Evolutionary conservation across 441 rosid genomes (phyloP).

Genomic region (Adansonia grandidieri): DNA sequence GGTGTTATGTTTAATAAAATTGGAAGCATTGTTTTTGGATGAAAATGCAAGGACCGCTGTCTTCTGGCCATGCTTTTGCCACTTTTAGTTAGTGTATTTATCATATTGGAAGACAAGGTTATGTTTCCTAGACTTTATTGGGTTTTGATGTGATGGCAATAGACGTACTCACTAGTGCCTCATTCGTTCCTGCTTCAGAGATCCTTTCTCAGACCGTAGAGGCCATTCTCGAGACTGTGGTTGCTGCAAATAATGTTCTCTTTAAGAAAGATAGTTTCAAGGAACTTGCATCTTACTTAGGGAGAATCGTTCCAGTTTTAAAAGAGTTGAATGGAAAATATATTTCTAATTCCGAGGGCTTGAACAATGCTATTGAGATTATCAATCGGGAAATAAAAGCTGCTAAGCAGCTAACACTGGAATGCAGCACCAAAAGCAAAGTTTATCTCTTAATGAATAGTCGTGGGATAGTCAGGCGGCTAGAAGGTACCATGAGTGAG

Average conservation of each 20-base stretch:
- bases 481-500: conserved; percentile 46
- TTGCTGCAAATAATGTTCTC: conserved; percentile 46
- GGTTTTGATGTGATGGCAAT: conserved; percentile 42
- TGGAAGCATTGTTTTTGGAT: conserved; percentile 9
- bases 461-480: conserved; percentile 44
- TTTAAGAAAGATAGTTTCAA: conserved; percentile 55
- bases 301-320: conserved; percentile 54
- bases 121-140: conserved; percentile 33
- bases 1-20: conserved; percentile 26
- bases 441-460: conserved; percentile 66
- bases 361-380: conserved; percentile 49
- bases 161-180: conserved; percentile 40
- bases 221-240: conserved; percentile 45
- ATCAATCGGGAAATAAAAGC: conserved; percentile 52
- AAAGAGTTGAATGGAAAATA: conserved; percentile 52
- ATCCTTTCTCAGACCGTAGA: conserved; percentile 49
- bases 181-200: conserved; percentile 49
- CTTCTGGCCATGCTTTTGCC: conserved; percentile 15
- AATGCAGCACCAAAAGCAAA: conserved; percentile 55
- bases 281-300: conserved; percentile 51
- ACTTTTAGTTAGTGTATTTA: conserved; percentile 9
- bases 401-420: conserved; percentile 50
- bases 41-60: conserved; percentile 14
- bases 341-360: conserved; percentile 39
- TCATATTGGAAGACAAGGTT: conserved; percentile 29